Evolutionary conservation across 495 filamentous ascomycete genomes (phyloP).

Genomic region (Talaromyces stipitatus): DNA sequence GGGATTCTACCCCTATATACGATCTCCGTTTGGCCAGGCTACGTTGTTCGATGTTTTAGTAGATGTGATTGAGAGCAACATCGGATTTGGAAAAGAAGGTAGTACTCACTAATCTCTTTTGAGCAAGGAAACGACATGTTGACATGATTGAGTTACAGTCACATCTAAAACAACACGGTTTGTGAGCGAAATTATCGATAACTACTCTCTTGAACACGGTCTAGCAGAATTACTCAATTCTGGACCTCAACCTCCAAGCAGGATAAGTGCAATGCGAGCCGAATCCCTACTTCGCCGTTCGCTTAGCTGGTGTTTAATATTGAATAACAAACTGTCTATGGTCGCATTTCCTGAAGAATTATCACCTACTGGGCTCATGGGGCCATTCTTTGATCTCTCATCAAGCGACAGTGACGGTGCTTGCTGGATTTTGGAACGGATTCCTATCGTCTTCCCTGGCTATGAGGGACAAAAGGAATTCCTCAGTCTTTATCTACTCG

Average conservation of each 20-base stretch:
- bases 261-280: constrained; percentile 24
- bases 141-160: not conserved
- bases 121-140: not conserved
- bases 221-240: constrained; percentile 1
- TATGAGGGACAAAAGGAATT: constrained; percentile 15
- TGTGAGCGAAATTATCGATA: not conserved
- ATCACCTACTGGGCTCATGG: constrained; percentile 9
- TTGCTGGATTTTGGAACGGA: constrained; percentile 30
- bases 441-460: constrained; percentile 18
- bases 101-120: not conserved
- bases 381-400: constrained; percentile 20
- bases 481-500: constrained; percentile 22
- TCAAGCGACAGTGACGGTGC: constrained; percentile 29
- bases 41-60: constrained; percentile 35
- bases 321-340: constrained; percentile 13
- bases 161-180: not conserved
- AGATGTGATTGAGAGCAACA: constrained; percentile 26
- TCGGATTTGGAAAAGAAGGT: constrained; percentile 25
- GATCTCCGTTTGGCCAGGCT: constrained; percentile 33
- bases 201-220: not conserved
- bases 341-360: not conserved
- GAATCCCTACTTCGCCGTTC: constrained; percentile 33
- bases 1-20: constrained; percentile 18
- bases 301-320: constrained; percentile 25
- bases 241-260: not conserved